Evolutionary conservation across 768 basidiomycete species (phyloP), one percentile per base, ranked within the genome.

Genomic region (Serendipita indica): DNA sequence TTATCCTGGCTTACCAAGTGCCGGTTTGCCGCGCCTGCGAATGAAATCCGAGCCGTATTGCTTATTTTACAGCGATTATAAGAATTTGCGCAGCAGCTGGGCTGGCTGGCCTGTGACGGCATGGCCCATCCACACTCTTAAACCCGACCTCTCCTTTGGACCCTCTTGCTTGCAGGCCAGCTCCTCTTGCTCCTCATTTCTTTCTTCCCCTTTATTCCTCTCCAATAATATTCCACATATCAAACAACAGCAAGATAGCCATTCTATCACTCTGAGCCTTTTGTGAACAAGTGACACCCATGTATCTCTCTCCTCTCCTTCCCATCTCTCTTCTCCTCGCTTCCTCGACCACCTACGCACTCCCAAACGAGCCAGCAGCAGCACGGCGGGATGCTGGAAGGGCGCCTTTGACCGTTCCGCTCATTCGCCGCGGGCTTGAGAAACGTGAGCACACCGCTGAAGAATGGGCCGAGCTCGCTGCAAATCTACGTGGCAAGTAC

Each of bases 381-480:
- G n/a, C n/a, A n/a, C n/a, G n/a, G n/a, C 35, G n/a, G 35, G 35
- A 37, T 37, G 35, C n/a, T 37, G 35, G n/a, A 37, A 10, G 10
- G 10, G 35, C 35, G 35, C 49, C 49, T 3, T 16, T 54, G 20
- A 22, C 49, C 49, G n/a, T 54, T 5, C 49, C 49, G 30, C 22
- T 54, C 7, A 54, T 54, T 16, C 22, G 22, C 7, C 49, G 49
- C 30, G 49, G 49, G n/a, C 20, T 30, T 3, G 49, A 54, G n/a
- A 54, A 32, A 32, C 3, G 49, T 7, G 49, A 54, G 7, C 16
- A 16, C 20, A 22, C 49, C 7, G 30, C 30, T 16, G 49, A 25
- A 16, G 49, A 54, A 54, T 54, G 49, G 49, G 49, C 49, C n/a
- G 49, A 54, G 10, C 49, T 54, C 30, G 49, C 30, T 28, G 30